phyloP scores from a whole-genome alignment of 352 stramenopile species.

The Phytophthora sansomeana region DNA sequence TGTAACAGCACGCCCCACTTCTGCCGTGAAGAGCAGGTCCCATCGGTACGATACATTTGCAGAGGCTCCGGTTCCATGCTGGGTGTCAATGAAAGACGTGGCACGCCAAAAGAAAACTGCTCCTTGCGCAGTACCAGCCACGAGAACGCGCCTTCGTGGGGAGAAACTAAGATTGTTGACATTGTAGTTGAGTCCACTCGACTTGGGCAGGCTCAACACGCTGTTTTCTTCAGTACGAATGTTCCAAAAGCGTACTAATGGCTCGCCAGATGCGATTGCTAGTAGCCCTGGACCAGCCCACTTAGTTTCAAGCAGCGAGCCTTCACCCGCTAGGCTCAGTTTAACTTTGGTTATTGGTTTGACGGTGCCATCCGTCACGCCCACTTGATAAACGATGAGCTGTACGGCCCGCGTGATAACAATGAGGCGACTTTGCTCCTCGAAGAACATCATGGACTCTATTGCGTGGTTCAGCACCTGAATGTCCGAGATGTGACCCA shows the following conservation, averaged over 20 bases:
- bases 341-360: constrained; percentile 91
- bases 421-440: constrained; percentile 82
- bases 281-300: constrained; percentile 93
- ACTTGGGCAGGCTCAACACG: constrained; percentile 82
- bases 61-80: constrained; percentile 11
- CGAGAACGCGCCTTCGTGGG: constrained; percentile 85
- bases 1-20: constrained; percentile 56
- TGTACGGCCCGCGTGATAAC: constrained; percentile 92
- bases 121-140: constrained; percentile 87
- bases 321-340: constrained; percentile 87
- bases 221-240: constrained; percentile 93
- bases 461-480: constrained; percentile 88
- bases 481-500: constrained; percentile 93
- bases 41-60: constrained; percentile 61
- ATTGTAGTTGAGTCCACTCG: constrained; percentile 54
- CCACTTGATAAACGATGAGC: constrained; percentile 92
- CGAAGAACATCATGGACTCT: constrained; percentile 92
- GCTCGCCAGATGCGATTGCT: constrained; percentile 89
- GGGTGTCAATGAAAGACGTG: constrained; percentile 47
- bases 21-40: constrained; percentile 70
- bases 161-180: constrained; percentile 92
- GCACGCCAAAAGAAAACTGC: constrained; percentile 92
- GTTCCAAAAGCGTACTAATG: constrained; percentile 93
- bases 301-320: constrained; percentile 79
- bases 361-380: constrained; percentile 78